These are phyloP conservation scores for Sphaerulina populicola DNA, from an alignment of 2,329 filamentous ascomycete genomes.

Conservation along the genomic window DNA sequence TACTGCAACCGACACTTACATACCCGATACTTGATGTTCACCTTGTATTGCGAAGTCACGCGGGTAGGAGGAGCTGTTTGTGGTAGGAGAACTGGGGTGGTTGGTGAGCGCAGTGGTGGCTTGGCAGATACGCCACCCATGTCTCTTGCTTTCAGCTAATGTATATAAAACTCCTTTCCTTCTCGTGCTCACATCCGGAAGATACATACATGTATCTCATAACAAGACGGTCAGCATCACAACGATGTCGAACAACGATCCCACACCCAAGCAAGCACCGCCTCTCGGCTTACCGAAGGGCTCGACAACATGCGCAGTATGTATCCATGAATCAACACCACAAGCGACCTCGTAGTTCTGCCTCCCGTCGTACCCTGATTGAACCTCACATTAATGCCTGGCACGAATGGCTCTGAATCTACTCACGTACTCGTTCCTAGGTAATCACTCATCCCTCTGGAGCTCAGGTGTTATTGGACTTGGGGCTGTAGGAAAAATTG, in stretches of 20 bases:
- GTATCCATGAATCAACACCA: conserved; percentile 19
- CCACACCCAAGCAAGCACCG: conserved; percentile 11
- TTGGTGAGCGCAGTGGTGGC: too few species aligned
- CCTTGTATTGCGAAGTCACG: too few species aligned
- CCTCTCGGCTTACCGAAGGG: conserved; percentile 15
- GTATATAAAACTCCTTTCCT: too few species aligned
- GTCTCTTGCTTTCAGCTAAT: too few species aligned
- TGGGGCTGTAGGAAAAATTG: conserved; percentile 38
- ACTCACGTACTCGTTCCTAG: conserved; percentile 17
- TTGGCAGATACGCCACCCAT: too few species aligned
- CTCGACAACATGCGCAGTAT: conserved; percentile 14
- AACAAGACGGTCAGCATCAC: neutral
- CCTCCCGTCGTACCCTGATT: conserved; percentile 65
- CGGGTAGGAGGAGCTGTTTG: too few species aligned
- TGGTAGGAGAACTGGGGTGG: too few species aligned
- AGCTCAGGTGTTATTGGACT: conserved; percentile 36
- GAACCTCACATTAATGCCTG: conserved; percentile 53
- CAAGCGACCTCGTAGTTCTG: conserved; percentile 15
- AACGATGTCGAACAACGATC: conserved; percentile 15
- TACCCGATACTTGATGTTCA: too few species aligned
- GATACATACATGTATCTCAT: too few species aligned
- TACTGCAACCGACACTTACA: too few species aligned
- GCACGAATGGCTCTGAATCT: conserved; percentile 19
- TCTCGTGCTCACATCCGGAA: too few species aligned
- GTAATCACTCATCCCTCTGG: conserved; percentile 21